Evolutionary conservation across 1,139 yeast species (phyloP), one percentile per base, ranked within the genome.

Genomic region (Candida sp.): DNA sequence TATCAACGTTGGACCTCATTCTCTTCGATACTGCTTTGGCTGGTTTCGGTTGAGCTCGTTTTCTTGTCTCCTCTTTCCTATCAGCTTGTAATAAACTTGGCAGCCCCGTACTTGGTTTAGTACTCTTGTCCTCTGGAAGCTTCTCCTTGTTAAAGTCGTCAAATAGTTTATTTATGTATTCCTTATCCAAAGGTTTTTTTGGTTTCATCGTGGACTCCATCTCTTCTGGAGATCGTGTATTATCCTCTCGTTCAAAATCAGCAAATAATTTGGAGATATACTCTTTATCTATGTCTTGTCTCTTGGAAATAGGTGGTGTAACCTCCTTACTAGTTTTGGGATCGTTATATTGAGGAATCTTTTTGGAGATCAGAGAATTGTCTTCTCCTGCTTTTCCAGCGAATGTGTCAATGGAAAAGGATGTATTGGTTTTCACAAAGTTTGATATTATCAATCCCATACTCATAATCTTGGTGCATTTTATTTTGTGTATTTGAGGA

Each of bases 401-500:
- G 61, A 79, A 77, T n/a, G 73, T 67, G 44, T 81, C 79, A 6
- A 82, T 73, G 4, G 80, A 68, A 44, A 67, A 70, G 7, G 67
- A 62, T 11, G 64, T 68, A 32, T 66, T 66, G 0, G 73, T 51
- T 7, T 68, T 66, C 21, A 73, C 78, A 55, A 86, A 81, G 44
- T 77, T 79, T 1, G 84, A 70, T 2, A 84, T 63, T 0, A 73
- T 68, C 45, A 84, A 60, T 19, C 79, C 75, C 48, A 82, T 61
- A 45, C 75, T 73, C 2, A 68, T 61, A 35, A 82, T 56, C 0
- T 86, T 83, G 43, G 77, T 55, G 4, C 83, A 64, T 57, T 67
- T 50, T 9, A 68, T 58, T 36, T 43, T 57, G 47, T 49, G 56
- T 38, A 48, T 54, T 21, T 50, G 50, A n/a, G 50, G 46, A 35